These are phyloP conservation scores for Coemansia sp. DNA, from an alignment of 192 early-diverging fungal species.

Conservation along the genomic window DNA sequence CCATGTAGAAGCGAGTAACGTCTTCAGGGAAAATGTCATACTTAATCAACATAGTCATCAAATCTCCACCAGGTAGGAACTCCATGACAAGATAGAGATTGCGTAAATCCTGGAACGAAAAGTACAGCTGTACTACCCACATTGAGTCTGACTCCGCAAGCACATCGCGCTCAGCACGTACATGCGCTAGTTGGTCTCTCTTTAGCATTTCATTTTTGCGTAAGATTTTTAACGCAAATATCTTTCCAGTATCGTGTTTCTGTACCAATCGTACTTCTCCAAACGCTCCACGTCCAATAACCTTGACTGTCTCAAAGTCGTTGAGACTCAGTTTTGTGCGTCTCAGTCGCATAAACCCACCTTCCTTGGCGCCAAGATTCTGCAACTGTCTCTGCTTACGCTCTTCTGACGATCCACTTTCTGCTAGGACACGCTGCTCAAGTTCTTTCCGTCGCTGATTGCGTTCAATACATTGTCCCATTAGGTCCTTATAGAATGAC, in stretches of 20 bases:
- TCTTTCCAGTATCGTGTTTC: conserved; percentile 93
- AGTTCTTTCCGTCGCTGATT: conserved; percentile 76
- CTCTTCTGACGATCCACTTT: conserved; percentile 79
- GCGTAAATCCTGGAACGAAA: conserved; percentile 93
- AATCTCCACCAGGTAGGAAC: conserved; percentile 96
- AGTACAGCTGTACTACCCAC: conserved; percentile 98
- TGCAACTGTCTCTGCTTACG: conserved; percentile 81
- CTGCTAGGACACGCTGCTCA: conserved; percentile 70
- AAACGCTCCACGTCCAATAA: conserved; percentile 98
- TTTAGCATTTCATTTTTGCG: conserved; percentile 97
- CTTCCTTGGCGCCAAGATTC: conserved; percentile 82
- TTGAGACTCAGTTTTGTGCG: conserved; percentile 83
- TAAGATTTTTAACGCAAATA: conserved; percentile 98
- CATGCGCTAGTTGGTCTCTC: conserved; percentile 98
- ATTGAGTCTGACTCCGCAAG: conserved; percentile 93
- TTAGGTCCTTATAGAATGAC: conserved; percentile 85
- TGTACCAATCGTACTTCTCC: conserved; percentile 98
- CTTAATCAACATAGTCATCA: conserved; percentile 99
- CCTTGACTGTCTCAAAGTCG: conserved; percentile 94
- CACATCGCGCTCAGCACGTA: conserved; percentile 97
- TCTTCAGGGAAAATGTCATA: conserved; percentile 97
- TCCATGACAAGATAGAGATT: conserved; percentile 99
- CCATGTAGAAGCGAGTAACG: conserved; percentile 98
- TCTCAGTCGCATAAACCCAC: conserved; percentile 88
- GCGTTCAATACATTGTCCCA: conserved; percentile 86